Base-by-base conservation (phyloP, 108 stramenopile genomes). In the Mediolabrus comicus region DNA sequence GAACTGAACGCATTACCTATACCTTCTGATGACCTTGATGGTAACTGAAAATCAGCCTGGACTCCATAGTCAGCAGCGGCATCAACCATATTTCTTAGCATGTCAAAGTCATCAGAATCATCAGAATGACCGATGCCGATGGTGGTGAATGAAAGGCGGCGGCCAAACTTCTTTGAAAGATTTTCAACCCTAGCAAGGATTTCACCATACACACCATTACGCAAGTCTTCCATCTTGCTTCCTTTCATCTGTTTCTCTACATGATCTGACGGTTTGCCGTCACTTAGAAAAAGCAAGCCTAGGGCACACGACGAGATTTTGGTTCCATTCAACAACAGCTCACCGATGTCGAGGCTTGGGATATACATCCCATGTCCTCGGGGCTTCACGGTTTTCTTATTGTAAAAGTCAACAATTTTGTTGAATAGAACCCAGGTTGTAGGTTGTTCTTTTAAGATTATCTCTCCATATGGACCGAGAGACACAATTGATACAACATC, bases 381-480 rank as follows among this genome's bases (percentile, higher is more conserved):
- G n/a, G n/a, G n/a, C n/a, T n/a, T n/a, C n/a, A n/a, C n/a, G n/a
- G n/a, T n/a, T n/a, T n/a, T n/a, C n/a, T n/a, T n/a, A n/a, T n/a
- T n/a, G n/a, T n/a, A n/a, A n/a, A n/a, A n/a, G n/a, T n/a, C n/a
- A n/a, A 84, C 30, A 2, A 84, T 29, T 14, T 67, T 62, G 52
- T 84, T 80, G 71, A 72, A 84, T 4, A 80, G 53, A 0, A 79
- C 64, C 52, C 66, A 84, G 32, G 74, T 74, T 2, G 65, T 75
- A 3, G 83, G 83, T n/a, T 72, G 74, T 26, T 59, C 36, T 12
- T 53, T 31, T 0, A 74, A 10, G 12, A 72, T 3, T 6, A 80
- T 53, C 54, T 79, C 55, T n/a, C 78, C 83, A 4, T 62, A 56
- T 2, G 76, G 65, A 6, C 66, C 35, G 74, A 84, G 75, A 9